A percentile compares a stretch with the other conserved stretches of the same genome.
These are phyloP conservation scores for Colletotrichum orbiculare DNA, from an alignment of 2,329 filamentous ascomycete genomes.

Conservation along the genomic window DNA sequence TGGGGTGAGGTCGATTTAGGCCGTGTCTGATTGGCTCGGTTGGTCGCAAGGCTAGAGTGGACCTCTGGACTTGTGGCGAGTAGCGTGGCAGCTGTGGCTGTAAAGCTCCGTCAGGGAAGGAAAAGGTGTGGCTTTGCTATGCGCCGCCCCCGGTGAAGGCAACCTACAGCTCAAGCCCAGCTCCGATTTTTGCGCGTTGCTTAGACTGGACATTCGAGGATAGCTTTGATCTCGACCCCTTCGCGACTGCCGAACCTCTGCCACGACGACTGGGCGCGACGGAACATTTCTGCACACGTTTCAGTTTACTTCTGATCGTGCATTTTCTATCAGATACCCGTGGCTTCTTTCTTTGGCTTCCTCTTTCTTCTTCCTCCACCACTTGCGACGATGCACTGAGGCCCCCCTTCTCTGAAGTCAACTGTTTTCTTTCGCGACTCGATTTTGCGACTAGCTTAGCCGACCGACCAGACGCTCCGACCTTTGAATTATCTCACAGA, in stretches of 20 bases:
- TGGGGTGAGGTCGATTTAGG: constrained; percentile 55
- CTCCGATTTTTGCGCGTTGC: constrained; percentile 38
- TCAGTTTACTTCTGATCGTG: background rate
- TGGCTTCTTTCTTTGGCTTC: background rate
- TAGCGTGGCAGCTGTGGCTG: background rate
- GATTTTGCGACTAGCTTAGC: constrained; percentile 16
- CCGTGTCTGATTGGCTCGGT: constrained; percentile 48
- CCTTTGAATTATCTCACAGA: constrained; percentile 11
- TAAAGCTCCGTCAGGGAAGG: constrained; percentile 18
- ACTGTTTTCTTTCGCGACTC: constrained; percentile 22
- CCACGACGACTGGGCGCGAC: background rate
- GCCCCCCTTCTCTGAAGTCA: background rate
- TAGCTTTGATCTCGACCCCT: constrained; percentile 22
- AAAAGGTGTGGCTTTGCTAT: constrained; percentile 17
- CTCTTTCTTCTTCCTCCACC: background rate
- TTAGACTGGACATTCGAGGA: constrained; percentile 6
- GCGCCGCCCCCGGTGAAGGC: constrained; percentile 31
- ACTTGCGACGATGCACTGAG: constrained; percentile 26
- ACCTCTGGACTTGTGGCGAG: background rate
- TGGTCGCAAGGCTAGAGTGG: constrained; percentile 46
- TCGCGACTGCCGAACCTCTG: constrained; percentile 9
- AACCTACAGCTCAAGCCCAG: constrained; percentile 9
- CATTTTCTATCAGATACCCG: constrained; percentile 23
- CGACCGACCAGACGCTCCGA: no score
- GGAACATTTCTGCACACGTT: background rate